phyloP scores from a whole-genome alignment of 2,329 filamentous ascomycete species.

The Epichloe baconii region DNA sequence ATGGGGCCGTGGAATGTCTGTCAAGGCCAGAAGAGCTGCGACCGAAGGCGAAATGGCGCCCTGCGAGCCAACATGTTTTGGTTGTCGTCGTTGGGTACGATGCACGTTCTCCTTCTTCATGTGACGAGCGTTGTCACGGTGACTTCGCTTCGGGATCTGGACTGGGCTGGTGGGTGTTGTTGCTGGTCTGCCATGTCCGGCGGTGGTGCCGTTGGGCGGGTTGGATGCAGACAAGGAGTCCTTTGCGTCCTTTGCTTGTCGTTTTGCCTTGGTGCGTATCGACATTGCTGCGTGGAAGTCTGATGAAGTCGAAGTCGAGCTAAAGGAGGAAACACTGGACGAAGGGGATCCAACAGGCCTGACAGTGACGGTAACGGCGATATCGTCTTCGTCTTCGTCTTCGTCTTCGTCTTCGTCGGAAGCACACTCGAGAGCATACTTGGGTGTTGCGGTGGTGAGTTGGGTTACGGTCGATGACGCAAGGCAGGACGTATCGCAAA shows the following conservation, averaged over 20 bases:
- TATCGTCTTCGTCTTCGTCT: not conserved
- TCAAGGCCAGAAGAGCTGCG: slow-evolving; percentile 47
- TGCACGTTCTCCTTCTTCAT: slow-evolving; percentile 26
- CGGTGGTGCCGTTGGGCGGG: slow-evolving; percentile 15
- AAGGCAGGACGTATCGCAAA: not conserved
- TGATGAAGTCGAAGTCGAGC: slow-evolving; percentile 8
- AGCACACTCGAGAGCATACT: slow-evolving; percentile 3
- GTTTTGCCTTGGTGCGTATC: slow-evolving; percentile 20
- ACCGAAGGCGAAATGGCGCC: slow-evolving; percentile 46
- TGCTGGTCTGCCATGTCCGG: slow-evolving; percentile 15
- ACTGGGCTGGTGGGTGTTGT: slow-evolving; percentile 35
- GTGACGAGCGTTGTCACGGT: slow-evolving; percentile 22
- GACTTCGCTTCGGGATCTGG: slow-evolving; percentile 37
- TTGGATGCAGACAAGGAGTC: slow-evolving; percentile 14
- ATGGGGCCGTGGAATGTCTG: slow-evolving; percentile 40
- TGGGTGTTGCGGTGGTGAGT: not conserved
- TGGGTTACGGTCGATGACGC: not conserved
- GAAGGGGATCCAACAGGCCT: not conserved
- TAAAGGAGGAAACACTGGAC: slow-evolving; percentile 1
- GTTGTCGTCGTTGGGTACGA: slow-evolving; percentile 22
- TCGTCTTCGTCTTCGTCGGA: not conserved
- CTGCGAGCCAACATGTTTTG: slow-evolving; percentile 33
- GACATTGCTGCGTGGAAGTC: slow-evolving; percentile 20
- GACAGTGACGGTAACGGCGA: slow-evolving; percentile 1
- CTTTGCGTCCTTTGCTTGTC: slow-evolving; percentile 12